Base-by-base conservation (phyloP, 2,329 filamentous ascomycete genomes). In the Botrytis hyacinthi region DNA sequence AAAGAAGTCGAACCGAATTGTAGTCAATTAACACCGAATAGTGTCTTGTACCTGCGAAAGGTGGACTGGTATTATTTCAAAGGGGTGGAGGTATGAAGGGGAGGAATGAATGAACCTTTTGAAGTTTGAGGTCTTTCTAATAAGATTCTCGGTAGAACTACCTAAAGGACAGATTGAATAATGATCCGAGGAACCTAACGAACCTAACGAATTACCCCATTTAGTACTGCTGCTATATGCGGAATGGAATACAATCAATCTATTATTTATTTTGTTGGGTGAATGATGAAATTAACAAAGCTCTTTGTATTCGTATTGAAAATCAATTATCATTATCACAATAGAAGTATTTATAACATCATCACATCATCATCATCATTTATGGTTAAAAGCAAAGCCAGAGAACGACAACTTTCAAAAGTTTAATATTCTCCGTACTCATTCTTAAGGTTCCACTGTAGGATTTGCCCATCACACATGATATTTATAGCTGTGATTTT, bases 101-200 rank as follows among this genome's bases (percentile, higher is more conserved):
- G 63, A 46, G 46, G 71, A 29, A 68, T 68, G 71, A n/a, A 22
- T 68, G 61, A 40, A 32, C 29, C 14, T 67, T 62, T 68, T 59
- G 54, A 67, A 42, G 63, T 48, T 72, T 48, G 37, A 69, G 40
- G 51, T 72, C 62, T 51, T 48, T 48, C 18, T 46, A 20, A 69
- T 46, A 20, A 57, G 62, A 67, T 59, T 67, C 51, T 72, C 70
- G 61, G 70, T 72, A 72, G 61, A 72, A 26, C 48, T 60, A 72
- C 54, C 62, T 72, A 70, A 44, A 60, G 32, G 48, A 29, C 44
- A 48, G 42, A 67, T 57, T 57, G 51, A 57, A 57, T 51, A 42
- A 68, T 42, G 46, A 54, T 68, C 65, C 65, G 46, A 37, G 59
- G 61, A 63, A 42, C 37, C 29, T 48, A 37, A 67, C 29, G 29